A percentile compares a stretch with the other conserved stretches of the same genome.
Evolutionary conservation across 2,329 filamentous ascomycete species (phyloP).

Genomic region (Epichloe scottii): DNA sequence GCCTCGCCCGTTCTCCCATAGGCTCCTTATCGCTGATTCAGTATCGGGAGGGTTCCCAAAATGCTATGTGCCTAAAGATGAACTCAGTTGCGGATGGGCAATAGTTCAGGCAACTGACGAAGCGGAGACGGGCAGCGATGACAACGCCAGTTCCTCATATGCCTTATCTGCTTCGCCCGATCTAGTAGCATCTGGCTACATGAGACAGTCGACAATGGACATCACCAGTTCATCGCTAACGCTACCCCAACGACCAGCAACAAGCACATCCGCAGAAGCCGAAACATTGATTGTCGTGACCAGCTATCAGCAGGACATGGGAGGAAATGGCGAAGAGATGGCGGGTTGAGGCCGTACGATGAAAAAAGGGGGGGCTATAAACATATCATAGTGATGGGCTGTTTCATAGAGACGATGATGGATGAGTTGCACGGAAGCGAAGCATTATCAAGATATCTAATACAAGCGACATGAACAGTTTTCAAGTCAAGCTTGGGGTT

Average conservation of each 20-base stretch:
- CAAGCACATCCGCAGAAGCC: neutral
- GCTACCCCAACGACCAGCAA: neutral
- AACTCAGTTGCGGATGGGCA: constrained; percentile 7
- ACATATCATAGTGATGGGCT: neutral
- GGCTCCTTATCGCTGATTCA: neutral
- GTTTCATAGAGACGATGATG: neutral
- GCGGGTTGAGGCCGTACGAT: neutral
- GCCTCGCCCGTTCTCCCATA: constrained; percentile 1
- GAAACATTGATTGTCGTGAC: neutral
- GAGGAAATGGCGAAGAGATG: neutral
- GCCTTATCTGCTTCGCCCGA: neutral
- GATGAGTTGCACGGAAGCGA: neutral
- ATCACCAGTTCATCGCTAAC: neutral
- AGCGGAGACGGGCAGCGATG: neutral
- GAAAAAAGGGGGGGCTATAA: neutral
- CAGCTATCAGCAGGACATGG: neutral
- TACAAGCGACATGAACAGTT: neutral
- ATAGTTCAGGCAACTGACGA: constrained; percentile 4
- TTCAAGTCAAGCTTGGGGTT: neutral
- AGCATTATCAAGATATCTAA: neutral
- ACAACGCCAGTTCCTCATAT: neutral
- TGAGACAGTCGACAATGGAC: neutral
- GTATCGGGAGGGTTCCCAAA: neutral
- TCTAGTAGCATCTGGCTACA: neutral
- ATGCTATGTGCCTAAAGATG: neutral